Base-by-base conservation (phyloP, 1,284 basidiomycete species). In the Phellopilus nigrolimitatus region DNA sequence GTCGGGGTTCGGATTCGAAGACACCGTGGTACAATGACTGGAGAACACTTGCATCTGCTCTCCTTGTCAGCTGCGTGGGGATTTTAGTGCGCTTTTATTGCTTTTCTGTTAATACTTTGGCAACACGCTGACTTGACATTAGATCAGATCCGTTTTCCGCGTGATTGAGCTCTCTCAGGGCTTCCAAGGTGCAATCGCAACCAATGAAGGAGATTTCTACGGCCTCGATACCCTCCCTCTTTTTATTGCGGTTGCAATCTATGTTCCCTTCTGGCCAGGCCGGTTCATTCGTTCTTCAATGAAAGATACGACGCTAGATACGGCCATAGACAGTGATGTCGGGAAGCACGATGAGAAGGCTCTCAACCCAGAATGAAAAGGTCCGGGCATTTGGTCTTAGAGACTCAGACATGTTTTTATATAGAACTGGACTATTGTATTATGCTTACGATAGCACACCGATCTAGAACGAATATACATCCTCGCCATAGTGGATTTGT, bases 111-210 rank as follows among this genome's bases (percentile, higher is more conserved):
- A 30, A 38, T 31, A 17, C 15, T 17, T 51, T 25, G 12, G 13
- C 8, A 31, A 33, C 47, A 17, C 25, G 44, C 17, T 17, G 19
- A 43, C 17, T 13, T 5, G 33, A 4, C 24, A 4, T 15, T 9
- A 83, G 82, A 74, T 87, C 57, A 80, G 85, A 61, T 86, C 81
- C 36, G 66, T 76, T 3, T 88, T 80, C 65, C 76, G 87, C 62
- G 80, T 80, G 2, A 72, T 80, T 28, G 84, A 88, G 59, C 70
- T 84, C 17, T 78, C 76, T 6, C 69, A 87, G 66, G 86, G 85
- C 27, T 85, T 75, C 64, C 62, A 66, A 24, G 84, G 84, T 3
- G 70, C 71, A 45, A 71, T 88, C 12, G 74, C 80, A 6, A 83
- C 77, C 0, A 76, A 76, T 17, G 81, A 85, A 63, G 61, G 65